Percentiles rank a stretch among this genome's conserved stretches.
These are phyloP conservation scores for Vanrija pseudolonga DNA, from an alignment of 1,284 basidiomycete genomes.

Conservation along the genomic window DNA sequence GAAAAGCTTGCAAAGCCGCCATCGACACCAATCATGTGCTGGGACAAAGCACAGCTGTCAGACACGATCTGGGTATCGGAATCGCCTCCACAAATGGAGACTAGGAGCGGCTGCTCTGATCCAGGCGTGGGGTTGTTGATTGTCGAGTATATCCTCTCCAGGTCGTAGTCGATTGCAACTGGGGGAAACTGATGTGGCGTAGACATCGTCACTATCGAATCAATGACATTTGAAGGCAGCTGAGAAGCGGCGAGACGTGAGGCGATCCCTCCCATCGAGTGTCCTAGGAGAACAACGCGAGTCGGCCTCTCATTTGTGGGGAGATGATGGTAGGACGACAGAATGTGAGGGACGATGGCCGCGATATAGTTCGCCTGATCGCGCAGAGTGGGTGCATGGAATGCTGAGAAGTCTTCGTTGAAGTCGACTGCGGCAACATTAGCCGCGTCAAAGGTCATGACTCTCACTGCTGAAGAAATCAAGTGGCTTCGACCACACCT, in stretches of 20 bases:
- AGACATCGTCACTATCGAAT: constrained; percentile 87
- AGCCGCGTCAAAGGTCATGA: background rate
- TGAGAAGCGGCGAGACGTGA: constrained; percentile 55
- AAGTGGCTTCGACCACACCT: constrained; percentile 51
- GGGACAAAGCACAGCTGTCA: constrained; percentile 74
- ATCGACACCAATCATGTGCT: constrained; percentile 9
- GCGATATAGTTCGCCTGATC: constrained; percentile 77
- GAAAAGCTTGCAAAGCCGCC: constrained; percentile 78
- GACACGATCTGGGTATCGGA: constrained; percentile 90
- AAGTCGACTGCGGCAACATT: constrained; percentile 70
- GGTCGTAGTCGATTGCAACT: constrained; percentile 68
- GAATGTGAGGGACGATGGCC: constrained; percentile 69
- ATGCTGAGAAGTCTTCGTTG: constrained; percentile 95
- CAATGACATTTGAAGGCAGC: constrained; percentile 58
- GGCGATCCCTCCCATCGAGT: constrained; percentile 98
- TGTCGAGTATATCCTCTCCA: constrained; percentile 66
- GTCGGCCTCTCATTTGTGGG: constrained; percentile 37
- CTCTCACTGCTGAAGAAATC: constrained; percentile 77
- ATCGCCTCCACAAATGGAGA: constrained; percentile 88
- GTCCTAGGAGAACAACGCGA: constrained; percentile 73
- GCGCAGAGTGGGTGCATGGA: constrained; percentile 83
- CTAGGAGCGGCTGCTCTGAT: constrained; percentile 57
- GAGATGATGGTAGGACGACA: constrained; percentile 61
- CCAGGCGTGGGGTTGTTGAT: constrained; percentile 48
- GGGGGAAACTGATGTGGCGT: constrained; percentile 88